Base-by-base conservation (phyloP, 75 land plant species). In the Pinus albicaulis region DNA sequence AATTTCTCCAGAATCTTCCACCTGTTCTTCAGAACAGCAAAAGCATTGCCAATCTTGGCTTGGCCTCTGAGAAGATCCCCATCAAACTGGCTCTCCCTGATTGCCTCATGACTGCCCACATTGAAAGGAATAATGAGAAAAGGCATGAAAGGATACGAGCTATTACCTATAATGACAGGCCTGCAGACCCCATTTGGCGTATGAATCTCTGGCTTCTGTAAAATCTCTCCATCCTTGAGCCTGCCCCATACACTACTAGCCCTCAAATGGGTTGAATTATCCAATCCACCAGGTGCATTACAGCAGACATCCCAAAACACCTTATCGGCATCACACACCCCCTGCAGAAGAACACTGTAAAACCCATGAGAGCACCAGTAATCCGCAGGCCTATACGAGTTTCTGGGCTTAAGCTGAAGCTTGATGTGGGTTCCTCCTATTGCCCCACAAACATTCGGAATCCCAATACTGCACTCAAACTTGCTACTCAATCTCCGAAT, bases 271-370 rank as follows among this genome's bases (percentile, higher is more conserved):
- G 78, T 38, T 3, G 72, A 72, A 81, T 83, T 78, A 76, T 80
- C 70, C 70, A 66, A 66, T 19, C 70, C 36, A 19, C 70, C 70
- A 38, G 70, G 48, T 5, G 70, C 82, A 26, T 71, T 78, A 38
- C 83, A 81, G 60, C 83, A 81, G 3, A 81, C 80, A 52, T 81
- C 81, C 83, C 83, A 81, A 61, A 81, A 81, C 17, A 81, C 57
- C 59, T 81, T 81, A 55, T 81, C 75, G n/a, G 60, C 72, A 70
- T 81, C 83, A 48, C 83, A 81, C 16, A 81, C 81, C 12, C 83
- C 83, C 52, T 77, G 83, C 23, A 81, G 74, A n/a, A 81, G 83
- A 10, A 81, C 71, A 53, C 77, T 57, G 24, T 79, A 79, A 62
- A 58, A 59, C 13, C 41, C 58, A 28, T 78, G 55, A 6, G 38